Conservation (phyloP, 345 rosid species). For the Ricinus communis region DNA sequence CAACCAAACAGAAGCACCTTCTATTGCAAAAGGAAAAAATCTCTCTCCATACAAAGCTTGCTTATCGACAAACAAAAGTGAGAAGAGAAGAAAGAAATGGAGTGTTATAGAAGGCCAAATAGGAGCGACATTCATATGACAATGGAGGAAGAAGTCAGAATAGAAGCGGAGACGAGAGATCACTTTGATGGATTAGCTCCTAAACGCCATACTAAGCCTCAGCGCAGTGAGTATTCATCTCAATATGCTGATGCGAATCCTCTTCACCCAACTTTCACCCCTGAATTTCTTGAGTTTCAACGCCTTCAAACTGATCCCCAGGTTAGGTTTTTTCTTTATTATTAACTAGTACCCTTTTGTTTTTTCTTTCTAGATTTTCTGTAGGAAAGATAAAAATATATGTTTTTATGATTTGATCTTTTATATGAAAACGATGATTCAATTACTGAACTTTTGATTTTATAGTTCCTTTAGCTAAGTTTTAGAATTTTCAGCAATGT, state of each 20-base stretch:
- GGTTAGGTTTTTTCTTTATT: slow-evolving; percentile 14
- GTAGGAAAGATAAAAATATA: too few relatives aligned
- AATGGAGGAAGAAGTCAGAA: slow-evolving; percentile 44
- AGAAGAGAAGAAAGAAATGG: slow-evolving; percentile 22
- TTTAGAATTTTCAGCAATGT: too few relatives aligned
- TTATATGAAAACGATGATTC: too few relatives aligned
- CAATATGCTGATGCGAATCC: slow-evolving; percentile 38
- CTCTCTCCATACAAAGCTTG: too few relatives aligned
- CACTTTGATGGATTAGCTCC: slow-evolving; percentile 53
- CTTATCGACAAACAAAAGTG: too few relatives aligned
- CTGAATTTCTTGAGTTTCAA: slow-evolving; percentile 47
- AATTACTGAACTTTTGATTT: too few relatives aligned
- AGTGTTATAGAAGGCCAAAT: slow-evolving; percentile 38
- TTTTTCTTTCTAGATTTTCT: too few relatives aligned
- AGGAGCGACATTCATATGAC: slow-evolving; percentile 56
- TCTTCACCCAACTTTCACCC: slow-evolving; percentile 12
- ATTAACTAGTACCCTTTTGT: too few relatives aligned
- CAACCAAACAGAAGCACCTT: too few relatives aligned
- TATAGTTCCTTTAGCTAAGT: too few relatives aligned
- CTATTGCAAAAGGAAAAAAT: too few relatives aligned
- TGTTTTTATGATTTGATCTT: too few relatives aligned
- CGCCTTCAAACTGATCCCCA: slow-evolving; percentile 46
- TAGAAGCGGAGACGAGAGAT: slow-evolving; percentile 39
- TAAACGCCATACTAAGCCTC: slow-evolving; percentile 63
- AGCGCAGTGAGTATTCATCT: slow-evolving; percentile 53